Percentiles rank a stretch among this genome's conserved stretches.
Evolutionary conservation across 176 grass and related monocot genomes (phyloP).

Genomic region (Lolium perenne): DNA sequence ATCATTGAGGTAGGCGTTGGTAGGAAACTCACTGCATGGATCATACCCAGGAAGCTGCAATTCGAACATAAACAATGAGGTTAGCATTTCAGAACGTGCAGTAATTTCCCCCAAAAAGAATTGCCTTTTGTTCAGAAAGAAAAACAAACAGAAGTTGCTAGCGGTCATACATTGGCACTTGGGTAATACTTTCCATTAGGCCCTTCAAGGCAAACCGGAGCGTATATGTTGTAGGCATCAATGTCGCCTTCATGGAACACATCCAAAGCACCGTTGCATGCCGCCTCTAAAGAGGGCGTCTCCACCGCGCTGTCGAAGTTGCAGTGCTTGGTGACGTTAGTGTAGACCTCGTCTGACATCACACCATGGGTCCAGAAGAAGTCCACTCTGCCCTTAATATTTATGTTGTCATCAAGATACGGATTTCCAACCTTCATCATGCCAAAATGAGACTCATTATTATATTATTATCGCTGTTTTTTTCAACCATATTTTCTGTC

Average conservation of each 20-base stretch:
- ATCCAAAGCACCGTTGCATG: background rate
- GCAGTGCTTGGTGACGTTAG: constrained; percentile 50
- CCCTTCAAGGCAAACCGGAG: constrained; percentile 30
- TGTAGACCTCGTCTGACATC: constrained; percentile 45
- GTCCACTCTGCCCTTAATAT: background rate
- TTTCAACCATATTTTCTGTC: background rate
- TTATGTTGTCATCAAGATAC: constrained; percentile 20
- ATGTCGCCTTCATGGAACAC: background rate
- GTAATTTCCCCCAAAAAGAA: background rate
- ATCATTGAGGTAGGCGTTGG: constrained; percentile 54
- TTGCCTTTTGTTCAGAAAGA: background rate
- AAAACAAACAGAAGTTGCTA: background rate
- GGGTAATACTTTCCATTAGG: constrained; percentile 35
- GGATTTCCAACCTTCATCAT: constrained; percentile 55
- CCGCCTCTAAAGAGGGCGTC: background rate
- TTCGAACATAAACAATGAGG: background rate
- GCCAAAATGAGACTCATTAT: background rate
- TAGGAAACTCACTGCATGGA: constrained; percentile 30
- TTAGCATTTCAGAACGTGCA: background rate
- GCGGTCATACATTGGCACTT: constrained; percentile 36
- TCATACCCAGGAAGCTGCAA: constrained; percentile 51
- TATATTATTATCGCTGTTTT: background rate
- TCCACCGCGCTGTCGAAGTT: background rate
- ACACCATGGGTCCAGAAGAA: constrained; percentile 54
- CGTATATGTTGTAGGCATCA: constrained; percentile 50